Percentiles rank a stretch among this genome's conserved stretches.
phyloP scores from a whole-genome alignment of 192 early-diverging fungal genomes.

The Coemansia sp. region DNA sequence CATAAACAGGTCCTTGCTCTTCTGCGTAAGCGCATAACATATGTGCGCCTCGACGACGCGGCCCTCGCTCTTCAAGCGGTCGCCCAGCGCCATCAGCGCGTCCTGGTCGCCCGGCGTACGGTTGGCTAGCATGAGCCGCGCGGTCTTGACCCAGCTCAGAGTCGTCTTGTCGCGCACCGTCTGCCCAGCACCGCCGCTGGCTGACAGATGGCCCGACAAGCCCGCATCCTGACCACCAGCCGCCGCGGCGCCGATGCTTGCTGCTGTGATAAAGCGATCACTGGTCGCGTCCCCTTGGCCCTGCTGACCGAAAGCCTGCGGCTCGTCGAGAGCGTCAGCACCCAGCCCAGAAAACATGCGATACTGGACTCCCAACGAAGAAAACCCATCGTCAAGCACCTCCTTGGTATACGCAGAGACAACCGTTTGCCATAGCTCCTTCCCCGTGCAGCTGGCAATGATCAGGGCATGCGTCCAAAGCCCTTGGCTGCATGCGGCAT shows the following conservation, averaged over 20 bases:
- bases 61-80: conserved; percentile 60
- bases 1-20: conserved; percentile 49
- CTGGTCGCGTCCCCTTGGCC: not conserved
- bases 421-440: conserved; percentile 77
- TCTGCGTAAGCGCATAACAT: conserved; percentile 73
- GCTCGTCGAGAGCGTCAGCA: conserved; percentile 34
- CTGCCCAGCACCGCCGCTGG: not conserved
- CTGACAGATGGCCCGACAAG: not conserved
- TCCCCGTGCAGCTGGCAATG: conserved; percentile 82
- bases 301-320: not conserved
- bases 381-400: conserved; percentile 43
- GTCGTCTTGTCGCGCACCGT: conserved; percentile 7
- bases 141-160: conserved; percentile 67
- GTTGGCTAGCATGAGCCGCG: conserved; percentile 82
- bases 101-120: conserved; percentile 67
- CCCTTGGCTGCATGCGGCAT: conserved; percentile 44
- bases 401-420: conserved; percentile 66
- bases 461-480: conserved; percentile 91
- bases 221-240: not conserved
- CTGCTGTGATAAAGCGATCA: conserved; percentile 27
- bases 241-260: conserved; percentile 13
- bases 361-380: conserved; percentile 62
- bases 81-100: conserved; percentile 75
- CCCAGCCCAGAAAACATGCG: conserved; percentile 65
- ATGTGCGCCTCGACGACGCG: conserved; percentile 68